A percentile compares a stretch with the other conserved stretches of the same genome.
Conservation (phyloP, 2,329 filamentous ascomycete species). For the Sphaerulina vaccinii region DNA sequence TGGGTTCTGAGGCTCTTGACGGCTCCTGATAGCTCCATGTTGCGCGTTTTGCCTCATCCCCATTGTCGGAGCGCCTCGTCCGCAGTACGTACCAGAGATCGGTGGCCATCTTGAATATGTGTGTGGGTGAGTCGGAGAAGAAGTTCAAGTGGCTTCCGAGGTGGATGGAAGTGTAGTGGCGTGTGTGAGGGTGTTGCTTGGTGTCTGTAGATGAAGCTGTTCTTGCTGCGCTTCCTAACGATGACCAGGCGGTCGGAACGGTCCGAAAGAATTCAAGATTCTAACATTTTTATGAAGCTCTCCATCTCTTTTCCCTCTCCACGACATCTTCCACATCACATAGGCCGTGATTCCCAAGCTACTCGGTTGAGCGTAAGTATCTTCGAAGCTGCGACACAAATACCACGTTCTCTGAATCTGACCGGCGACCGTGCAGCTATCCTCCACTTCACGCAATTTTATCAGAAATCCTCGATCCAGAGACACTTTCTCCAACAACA, state of each 20-base stretch:
- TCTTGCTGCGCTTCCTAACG: slow-evolving; percentile 5
- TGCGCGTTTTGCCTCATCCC: slow-evolving; percentile 21
- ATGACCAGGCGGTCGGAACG: too few relatives aligned
- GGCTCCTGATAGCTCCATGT: slow-evolving; percentile 13
- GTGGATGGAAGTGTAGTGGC: slow-evolving; percentile 1
- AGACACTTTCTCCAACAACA: slow-evolving; percentile 18
- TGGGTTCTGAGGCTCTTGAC: not conserved
- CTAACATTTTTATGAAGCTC: not conserved
- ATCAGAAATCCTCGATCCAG: slow-evolving; percentile 5
- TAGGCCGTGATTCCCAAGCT: slow-evolving; percentile 38
- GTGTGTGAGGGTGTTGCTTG: not conserved
- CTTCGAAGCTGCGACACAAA: too few relatives aligned
- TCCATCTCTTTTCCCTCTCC: not conserved
- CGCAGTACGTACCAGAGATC: slow-evolving; percentile 67
- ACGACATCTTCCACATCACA: slow-evolving; percentile 16
- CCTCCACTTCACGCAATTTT: not conserved
- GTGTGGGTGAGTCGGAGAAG: slow-evolving; percentile 1
- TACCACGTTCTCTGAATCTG: too few relatives aligned
- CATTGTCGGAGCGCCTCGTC: slow-evolving; percentile 28
- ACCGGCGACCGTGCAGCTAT: too few relatives aligned
- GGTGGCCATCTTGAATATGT: slow-evolving; percentile 63
- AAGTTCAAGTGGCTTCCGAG: slow-evolving; percentile 8
- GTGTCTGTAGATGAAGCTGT: slow-evolving; percentile 6
- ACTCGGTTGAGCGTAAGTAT: slow-evolving; percentile 34
- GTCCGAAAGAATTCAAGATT: too few relatives aligned